Evolutionary conservation across 257 asterid genomes (phyloP), one percentile per base, ranked within the genome.

Genomic region (Solanum habrochaites): DNA sequence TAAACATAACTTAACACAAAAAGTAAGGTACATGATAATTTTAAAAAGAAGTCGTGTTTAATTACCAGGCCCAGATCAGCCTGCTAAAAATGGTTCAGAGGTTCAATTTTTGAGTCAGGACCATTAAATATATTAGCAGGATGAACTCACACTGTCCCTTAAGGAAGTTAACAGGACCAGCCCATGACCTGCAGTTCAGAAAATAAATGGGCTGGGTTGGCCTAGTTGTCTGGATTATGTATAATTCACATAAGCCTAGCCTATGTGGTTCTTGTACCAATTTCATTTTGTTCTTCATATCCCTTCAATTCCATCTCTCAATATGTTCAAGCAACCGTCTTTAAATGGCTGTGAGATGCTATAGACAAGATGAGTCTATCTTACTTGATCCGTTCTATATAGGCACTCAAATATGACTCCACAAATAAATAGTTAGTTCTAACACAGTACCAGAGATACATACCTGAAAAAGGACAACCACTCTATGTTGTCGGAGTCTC

Each of bases 381-480:
- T 80, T 80, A 47, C 45, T 80, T 47, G 43, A 31, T 49, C 85
- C 85, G 49, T 80, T 47, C 67, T 47, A 80, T 49, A 80, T 16
- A 80, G 85, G 85, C 56, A 80, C 85, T 49, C 85, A 80, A 80
- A 10, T 78, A 43, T 80, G 64, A 47, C 62, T 80, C 29, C 37
- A 74, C n/a, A 3, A 64, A 40, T 20, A 66, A 52, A 47, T 72
- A 39, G 49, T 60, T 23, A 58, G 72, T 67, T 66, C 69, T 23
- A 13, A 56, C 43, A 84, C 20, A 66, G 82, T 43, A 81, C 69
- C 25, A 49, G 52, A 58, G 83, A 32, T 40, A 70, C 52, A 71
- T 91, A 95, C 99, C 99, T 97, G 99, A 90, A 88, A 94, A 90
- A 97, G 94, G 90, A 97, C 71, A 73, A 97, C 89, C 58, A 93